These are phyloP conservation scores for Boletus pseudo-olivaceus DNA, from an alignment of 768 basidiomycete genomes.

Conservation along the genomic window DNA sequence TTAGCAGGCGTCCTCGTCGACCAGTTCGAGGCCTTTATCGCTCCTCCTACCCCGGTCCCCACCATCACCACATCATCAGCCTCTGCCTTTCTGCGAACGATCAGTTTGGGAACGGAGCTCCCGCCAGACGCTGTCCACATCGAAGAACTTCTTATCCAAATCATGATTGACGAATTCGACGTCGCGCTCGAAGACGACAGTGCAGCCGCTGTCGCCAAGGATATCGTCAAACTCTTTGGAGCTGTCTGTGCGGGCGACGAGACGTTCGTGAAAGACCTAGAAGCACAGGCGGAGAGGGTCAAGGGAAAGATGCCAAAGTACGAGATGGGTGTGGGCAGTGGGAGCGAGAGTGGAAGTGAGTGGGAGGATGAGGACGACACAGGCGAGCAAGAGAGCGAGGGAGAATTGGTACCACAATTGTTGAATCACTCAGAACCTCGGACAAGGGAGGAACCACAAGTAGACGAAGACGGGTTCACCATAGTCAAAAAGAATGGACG, in stretches of 20 bases:
- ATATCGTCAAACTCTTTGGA: conserved; percentile 69
- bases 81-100: not conserved
- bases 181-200: conserved; percentile 82
- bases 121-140: conserved; percentile 69
- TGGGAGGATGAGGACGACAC: conserved; percentile 37
- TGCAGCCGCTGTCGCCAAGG: conserved; percentile 65
- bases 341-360: conserved; percentile 40
- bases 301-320: conserved; percentile 54
- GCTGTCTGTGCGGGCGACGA: conserved; percentile 44
- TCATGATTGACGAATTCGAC: conserved; percentile 88
- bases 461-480: conserved; percentile 94
- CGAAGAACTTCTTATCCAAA: conserved; percentile 76
- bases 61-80: not conserved
- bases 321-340: conserved; percentile 37
- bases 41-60: conserved; percentile 20
- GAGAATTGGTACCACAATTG: conserved; percentile 53
- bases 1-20: conserved; percentile 79
- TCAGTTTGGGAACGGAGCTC: not conserved
- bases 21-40: conserved; percentile 59
- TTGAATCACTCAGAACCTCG: conserved; percentile 37
- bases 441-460: conserved; percentile 54
- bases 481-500: conserved; percentile 61
- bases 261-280: conserved; percentile 55
- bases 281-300: conserved; percentile 56
- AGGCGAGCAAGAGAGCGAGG: conserved; percentile 39